Base-by-base conservation (phyloP, 176 grass and related monocot species). In the Zizania latifolia region DNA sequence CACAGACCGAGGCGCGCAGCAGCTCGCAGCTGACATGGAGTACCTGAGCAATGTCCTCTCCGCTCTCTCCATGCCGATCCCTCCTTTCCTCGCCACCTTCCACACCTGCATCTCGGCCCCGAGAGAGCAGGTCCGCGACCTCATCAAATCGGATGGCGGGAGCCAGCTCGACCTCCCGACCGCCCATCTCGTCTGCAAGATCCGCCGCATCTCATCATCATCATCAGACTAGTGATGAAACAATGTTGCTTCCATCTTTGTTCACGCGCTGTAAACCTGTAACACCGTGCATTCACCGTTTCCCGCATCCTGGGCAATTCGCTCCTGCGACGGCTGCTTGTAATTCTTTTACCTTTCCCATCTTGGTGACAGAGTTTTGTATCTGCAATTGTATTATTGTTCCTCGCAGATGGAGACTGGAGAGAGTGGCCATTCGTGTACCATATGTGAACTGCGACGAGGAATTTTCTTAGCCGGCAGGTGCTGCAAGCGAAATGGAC, bases 41-140 rank as follows among this genome's bases (percentile, higher is more conserved):
- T 99, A 92, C 71, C 81, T 95, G 60, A 99, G 75, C 82, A 99
- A 94, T 23, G 96, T 99, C 33, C 91, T 99, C 3, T 89, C 92
- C 1, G 92, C 91, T 31, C 92, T 99, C 2, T 92, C 96, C 3
- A 94, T 95, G 96, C 79, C 91, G 30, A 92, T 99, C 59, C 96
- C 96, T 59, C 76, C 82, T 4, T 99, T 95, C 76, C 84, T 94
- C 4, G 73, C 84, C 19, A 95, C 92, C 7, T 99, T 90, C 84
- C 86, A 88, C 19, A 33, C 87, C 3, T 92, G 91, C 70, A 72
- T 99, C 39, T 87, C 89, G 5, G 88, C 92, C 32, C 87, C 96
- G 29, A 94, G 89, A 68, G 92, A 99, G 32, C 79, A 92, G 83
- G 74, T 99, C 26, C 58, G 82, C 3, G 70, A 61, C 14, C 77